Base-by-base conservation (phyloP, 2,329 filamentous ascomycete genomes). In the Phaeophleospora eucalypticola region DNA sequence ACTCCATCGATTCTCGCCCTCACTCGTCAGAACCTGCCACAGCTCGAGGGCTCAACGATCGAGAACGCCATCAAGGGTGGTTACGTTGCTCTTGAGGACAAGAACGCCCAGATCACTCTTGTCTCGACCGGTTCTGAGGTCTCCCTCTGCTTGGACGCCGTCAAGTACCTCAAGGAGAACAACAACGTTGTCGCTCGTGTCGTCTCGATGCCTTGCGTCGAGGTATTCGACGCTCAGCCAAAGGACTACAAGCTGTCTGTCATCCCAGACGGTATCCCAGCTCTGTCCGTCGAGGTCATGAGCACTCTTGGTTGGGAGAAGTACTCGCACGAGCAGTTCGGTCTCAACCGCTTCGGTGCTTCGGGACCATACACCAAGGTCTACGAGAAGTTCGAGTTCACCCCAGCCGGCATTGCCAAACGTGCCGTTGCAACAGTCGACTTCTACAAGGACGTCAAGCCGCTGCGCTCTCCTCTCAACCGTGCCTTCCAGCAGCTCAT, bases 321-420 rank as follows among this genome's bases (percentile, higher is more conserved):
- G 73, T 98, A 97, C 78, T 87, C 89, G 50, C 91, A 98, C 76
- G 93, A 98, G 83, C 93, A 98, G 78, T 98, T 98, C 66, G 93
- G 93, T 70, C 83, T 98, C 60, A 98, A 98, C 86, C 83, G 93
- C 70, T 98, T 98, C 73, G 93, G 93, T 83, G 91, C 91, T 60
- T 95, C 88, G 46, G 93, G 91, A 65, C 86, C 91, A 59, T 97
- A 97, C 80, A 91, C 91, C 84, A 85, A 97, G 65, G 89, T 98
- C 52, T 98, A 98, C 82, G 86, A 87, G 87, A 97, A 96, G 82
- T 98, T 98, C 76, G 93, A 97, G 74, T 97, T 98, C 79, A 98
- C 91, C 41, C 87, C 93, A 44, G 91, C 95, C 75, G 93, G 93
- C 58, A 87, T 98, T 69, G 79, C 87, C 75, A 96, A 97, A 86